These are phyloP conservation scores for Dispira simplex DNA, from an alignment of 192 early-diverging fungal genomes.

Conservation along the genomic window DNA sequence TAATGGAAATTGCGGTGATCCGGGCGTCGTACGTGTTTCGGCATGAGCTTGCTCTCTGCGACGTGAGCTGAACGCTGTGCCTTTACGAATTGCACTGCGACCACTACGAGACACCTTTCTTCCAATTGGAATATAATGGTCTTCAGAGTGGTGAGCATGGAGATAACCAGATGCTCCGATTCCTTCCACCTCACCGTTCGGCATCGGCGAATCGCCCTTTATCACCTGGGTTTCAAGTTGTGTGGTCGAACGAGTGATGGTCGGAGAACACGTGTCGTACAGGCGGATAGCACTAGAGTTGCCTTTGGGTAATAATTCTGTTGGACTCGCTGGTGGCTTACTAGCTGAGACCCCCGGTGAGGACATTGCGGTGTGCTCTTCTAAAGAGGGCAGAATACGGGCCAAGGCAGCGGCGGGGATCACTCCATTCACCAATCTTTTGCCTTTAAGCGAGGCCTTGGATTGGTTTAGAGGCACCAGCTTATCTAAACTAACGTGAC, in stretches of 20 bases:
- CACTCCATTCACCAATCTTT: background rate
- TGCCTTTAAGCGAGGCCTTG: background rate
- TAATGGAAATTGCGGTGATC: too few species aligned
- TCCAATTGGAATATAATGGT: too few species aligned
- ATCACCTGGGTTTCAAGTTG: background rate
- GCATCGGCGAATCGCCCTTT: background rate
- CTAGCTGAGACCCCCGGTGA: background rate
- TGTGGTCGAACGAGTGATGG: background rate
- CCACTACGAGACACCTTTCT: background rate
- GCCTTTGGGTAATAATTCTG: background rate
- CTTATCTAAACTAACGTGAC: slow-evolving; percentile 7
- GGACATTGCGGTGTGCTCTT: background rate
- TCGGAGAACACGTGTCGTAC: background rate
- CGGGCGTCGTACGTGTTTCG: background rate
- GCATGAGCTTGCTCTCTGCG: background rate
- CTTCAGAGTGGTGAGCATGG: background rate
- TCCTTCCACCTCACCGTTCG: background rate
- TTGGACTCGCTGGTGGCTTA: background rate
- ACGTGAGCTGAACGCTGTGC: slow-evolving; percentile 11
- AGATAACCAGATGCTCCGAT: background rate
- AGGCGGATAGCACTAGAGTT: background rate
- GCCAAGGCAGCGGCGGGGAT: background rate
- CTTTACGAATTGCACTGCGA: background rate
- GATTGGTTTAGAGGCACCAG: background rate
- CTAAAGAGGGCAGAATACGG: background rate